Evolutionary conservation across 2,329 filamentous ascomycete genomes (phyloP).

Genomic region (Colletotrichum eremochloae): DNA sequence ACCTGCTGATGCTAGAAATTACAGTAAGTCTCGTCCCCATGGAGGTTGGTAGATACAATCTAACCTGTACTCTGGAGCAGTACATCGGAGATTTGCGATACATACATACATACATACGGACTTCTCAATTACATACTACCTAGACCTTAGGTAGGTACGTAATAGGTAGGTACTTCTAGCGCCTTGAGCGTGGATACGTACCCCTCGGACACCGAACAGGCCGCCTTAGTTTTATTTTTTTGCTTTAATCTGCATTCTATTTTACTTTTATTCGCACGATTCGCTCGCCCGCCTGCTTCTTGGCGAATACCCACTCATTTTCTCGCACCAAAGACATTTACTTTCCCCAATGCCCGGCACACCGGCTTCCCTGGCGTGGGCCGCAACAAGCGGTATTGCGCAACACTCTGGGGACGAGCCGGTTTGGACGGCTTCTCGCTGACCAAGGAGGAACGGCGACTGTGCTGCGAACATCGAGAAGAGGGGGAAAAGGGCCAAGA

Average conservation of each 20-base stretch:
- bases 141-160: no score
- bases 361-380: conserved; percentile 38
- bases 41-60: neutral
- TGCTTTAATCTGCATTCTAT: neutral
- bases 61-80: no score
- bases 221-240: neutral
- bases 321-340: neutral
- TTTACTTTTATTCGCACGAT: neutral
- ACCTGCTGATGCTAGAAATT: conserved; percentile 29
- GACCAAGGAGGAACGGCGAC: conserved; percentile 27
- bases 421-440: conserved; percentile 36
- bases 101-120: neutral
- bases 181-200: conserved; percentile 5
- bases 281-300: neutral
- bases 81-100: neutral
- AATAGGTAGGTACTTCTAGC: neutral
- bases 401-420: conserved; percentile 38
- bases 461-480: conserved; percentile 25
- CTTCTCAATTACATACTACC: no score
- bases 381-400: conserved; percentile 38
- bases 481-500: conserved; percentile 4
- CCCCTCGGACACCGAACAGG: conserved; percentile 21
- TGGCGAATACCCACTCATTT: conserved; percentile 17
- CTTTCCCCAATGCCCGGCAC: conserved; percentile 15
- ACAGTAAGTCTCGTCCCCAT: neutral